Base-by-base conservation (phyloP, 2,329 filamentous ascomycete species). In the Amylocarpus encephaloides region DNA sequence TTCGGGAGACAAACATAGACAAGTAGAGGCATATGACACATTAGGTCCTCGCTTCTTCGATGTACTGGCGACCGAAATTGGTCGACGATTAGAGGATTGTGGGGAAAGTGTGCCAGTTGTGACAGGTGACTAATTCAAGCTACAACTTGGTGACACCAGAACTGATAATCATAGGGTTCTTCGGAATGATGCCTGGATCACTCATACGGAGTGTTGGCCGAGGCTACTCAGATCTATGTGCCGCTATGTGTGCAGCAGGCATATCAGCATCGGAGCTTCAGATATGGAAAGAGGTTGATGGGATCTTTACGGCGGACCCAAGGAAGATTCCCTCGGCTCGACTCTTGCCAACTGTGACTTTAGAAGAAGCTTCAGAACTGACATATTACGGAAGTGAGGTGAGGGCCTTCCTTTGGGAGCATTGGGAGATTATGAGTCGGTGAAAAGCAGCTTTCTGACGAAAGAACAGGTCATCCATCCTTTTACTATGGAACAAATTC, bases 231-330 rank as follows among this genome's bases (percentile, higher is more conserved):
- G 83, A 87, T 66, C 73, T 87, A 22, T 86, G 83, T 60, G 83
- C 83, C 36, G 83, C 83, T 2, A 70, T 87, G 43, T 78, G 82
- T 45, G 82, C 83, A 1, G 80, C 85, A n/a, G 83, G 82, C 1
- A 70, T 81, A 15, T 66, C 71, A 50, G 83, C 83, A 2, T 68
- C 72, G 44, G 83, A 87, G 60, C 71, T 87, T 32, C 83, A 87
- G 64, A 80, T 87, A 53, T 86, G 83, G 83, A 86, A 86, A 67
- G 83, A 87, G 64, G 83, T 87, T 13, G 82, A 86, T 60, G 83
- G 83, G 41, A 86, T 86, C 61, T 86, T 86, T 65, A 86, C 83
- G 1, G 83, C 83, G 5, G 83, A 85, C 61, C 82, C 82, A 10
- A 74, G 81, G 57, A 85, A 83, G 65, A 80, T 85, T 33, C 79